Evolutionary conservation across 2,329 filamentous ascomycete species (phyloP).

Genomic region (Thermothelomyces thermophilus): DNA sequence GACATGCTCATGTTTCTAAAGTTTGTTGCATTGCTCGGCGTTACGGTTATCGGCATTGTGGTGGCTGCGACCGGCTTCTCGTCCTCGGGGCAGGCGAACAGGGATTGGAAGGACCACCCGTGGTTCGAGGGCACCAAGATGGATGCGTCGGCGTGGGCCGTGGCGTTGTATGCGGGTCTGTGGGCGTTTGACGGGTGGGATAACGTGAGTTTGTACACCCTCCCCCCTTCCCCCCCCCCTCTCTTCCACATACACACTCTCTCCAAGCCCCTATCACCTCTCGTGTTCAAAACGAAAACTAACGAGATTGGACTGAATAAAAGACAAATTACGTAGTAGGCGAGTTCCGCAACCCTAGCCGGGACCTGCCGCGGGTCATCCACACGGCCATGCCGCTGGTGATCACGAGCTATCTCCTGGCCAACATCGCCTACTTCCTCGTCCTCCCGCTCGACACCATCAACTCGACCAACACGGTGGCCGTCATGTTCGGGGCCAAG

Average conservation of each 20-base stretch:
- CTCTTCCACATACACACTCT: neutral
- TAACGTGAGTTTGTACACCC: conserved; percentile 57
- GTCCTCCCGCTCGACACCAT: conserved; percentile 77
- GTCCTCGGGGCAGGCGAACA: conserved; percentile 64
- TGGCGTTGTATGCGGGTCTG: conserved; percentile 88
- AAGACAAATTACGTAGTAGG: conserved; percentile 96
- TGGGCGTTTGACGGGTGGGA: conserved; percentile 99
- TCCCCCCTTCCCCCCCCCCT: neutral
- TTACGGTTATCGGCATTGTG: conserved; percentile 81
- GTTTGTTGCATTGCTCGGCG: conserved; percentile 79
- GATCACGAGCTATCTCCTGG: conserved; percentile 81
- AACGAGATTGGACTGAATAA: conserved; percentile 17
- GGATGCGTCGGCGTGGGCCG: conserved; percentile 80
- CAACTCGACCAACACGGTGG: conserved; percentile 88
- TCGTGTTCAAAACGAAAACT: conserved; percentile 14
- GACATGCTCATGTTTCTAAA: conserved; percentile 97
- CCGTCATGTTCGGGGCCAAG: conserved; percentile 82
- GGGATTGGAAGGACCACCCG: conserved; percentile 77
- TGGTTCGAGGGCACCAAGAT: conserved; percentile 86
- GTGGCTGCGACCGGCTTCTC: conserved; percentile 83
- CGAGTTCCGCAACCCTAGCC: conserved; percentile 85
- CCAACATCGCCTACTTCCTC: conserved; percentile 90
- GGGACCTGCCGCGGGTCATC: conserved; percentile 88
- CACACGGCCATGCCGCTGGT: conserved; percentile 95
- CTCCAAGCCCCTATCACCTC: neutral